Percentiles rank a stretch among this genome's conserved stretches.
Evolutionary conservation across 768 basidiomycete species (phyloP).

Genomic region (Calocybe indica): DNA sequence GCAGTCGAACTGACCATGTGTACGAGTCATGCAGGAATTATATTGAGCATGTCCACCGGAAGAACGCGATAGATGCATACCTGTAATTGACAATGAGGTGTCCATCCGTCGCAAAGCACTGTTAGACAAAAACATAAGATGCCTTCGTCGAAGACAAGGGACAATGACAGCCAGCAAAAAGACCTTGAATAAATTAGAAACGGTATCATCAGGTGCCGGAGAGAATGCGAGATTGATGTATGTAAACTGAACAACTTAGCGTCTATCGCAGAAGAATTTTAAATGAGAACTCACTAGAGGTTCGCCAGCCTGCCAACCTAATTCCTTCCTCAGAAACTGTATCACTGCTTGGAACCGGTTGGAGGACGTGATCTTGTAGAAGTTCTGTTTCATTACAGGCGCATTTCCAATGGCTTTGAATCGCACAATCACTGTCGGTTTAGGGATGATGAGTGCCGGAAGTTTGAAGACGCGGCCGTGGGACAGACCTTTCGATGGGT

Average conservation of each 20-base stretch:
- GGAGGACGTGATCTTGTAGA: constrained; percentile 94
- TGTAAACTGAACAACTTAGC: constrained; percentile 43
- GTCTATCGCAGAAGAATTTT: not conserved
- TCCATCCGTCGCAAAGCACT: constrained; percentile 86
- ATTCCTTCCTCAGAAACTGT: constrained; percentile 83
- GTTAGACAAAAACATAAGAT: not conserved
- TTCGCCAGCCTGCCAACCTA: constrained; percentile 83
- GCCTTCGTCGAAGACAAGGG: not conserved
- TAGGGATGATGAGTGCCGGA: not conserved
- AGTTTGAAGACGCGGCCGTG: not conserved
- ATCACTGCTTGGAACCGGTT: constrained; percentile 96
- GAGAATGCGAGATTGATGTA: constrained; percentile 72
- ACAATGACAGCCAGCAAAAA: constrained; percentile 1
- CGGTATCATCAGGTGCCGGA: constrained; percentile 78
- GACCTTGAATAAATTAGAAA: constrained; percentile 73
- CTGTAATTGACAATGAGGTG: constrained; percentile 92
- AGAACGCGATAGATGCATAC: constrained; percentile 21
- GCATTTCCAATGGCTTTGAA: constrained; percentile 98
- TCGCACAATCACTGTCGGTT: constrained; percentile 78
- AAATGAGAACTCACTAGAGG: constrained; percentile 57
- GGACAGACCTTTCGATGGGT: constrained; percentile 63
- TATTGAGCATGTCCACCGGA: too few species aligned
- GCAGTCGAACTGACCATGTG: too few species aligned
- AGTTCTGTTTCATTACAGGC: constrained; percentile 98
- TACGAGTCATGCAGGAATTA: too few species aligned